Evolutionary conservation across 2,329 filamentous ascomycete genomes (phyloP), one percentile per base, ranked within the genome.

Genomic region (Aspergillus fischeri): DNA sequence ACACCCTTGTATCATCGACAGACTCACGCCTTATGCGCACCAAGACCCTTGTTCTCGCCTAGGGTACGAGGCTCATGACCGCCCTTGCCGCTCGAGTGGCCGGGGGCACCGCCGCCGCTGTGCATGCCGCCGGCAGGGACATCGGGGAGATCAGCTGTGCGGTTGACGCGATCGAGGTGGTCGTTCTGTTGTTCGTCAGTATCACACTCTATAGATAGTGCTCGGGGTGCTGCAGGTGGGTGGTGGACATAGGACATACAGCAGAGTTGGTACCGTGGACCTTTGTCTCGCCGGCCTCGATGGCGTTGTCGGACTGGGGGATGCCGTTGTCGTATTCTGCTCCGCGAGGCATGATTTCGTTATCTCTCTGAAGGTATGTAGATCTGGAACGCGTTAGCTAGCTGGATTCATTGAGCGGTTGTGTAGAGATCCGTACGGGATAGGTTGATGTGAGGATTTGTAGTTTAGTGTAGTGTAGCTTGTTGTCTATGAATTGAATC

Each of bases 221-320:
- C 24, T 24, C 3, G 3, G 24, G 24, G 24, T 24, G 24, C 24
- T 24, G 24, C 24, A 24, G 24, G 24, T 24, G 24, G 24, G 2
- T 27, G 25, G 25, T 7, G 20, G 21, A 10, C 0, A n/a, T 3
- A n/a, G 21, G 63, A 29, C 67, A 14, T 66, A 73, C 72, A 38
- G 64, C 66, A n/a, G 64, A 54, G 55, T 68, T 69, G 29, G 60
- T 65, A 32, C 74, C 74, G 62, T 76, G 74, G 52, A 65, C 67
- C 60, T 73, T 72, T 48, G 60, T 71, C 32, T 65, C 32, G 21
- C 69, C 72, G 51, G 63, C 60, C 25, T 73, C 70, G 41, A 77
- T 70, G 49, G 74, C 57, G 66, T 76, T 77, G 64, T 77, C 72
- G 63, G 68, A 70, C 54, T 74, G 73, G 52, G 67, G 67, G 52